Base-by-base conservation (phyloP, 2,329 filamentous ascomycete genomes). In the Sporothrix humicola region DNA sequence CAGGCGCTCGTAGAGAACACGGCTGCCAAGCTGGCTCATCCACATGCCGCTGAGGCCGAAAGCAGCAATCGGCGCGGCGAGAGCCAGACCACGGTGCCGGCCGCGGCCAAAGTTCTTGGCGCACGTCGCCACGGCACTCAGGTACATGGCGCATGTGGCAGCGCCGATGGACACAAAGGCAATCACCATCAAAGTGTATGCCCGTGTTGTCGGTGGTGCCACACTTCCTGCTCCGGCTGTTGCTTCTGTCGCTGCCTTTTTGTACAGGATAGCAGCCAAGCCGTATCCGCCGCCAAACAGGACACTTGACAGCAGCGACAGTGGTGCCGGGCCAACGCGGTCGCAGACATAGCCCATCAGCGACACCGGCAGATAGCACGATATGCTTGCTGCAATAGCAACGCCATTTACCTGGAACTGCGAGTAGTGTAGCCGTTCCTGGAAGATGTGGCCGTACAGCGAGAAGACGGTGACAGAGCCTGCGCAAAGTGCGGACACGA, bases 41-140 rank as follows among this genome's bases (percentile, higher is more conserved):
- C 96, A 97, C 92, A 99, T 95, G 66, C 95, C 94, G 79, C 95
- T 97, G 73, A 99, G 82, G 0, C 96, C 96, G 80, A 98, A 97
- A 7, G 93, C 92, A 0, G 96, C 94, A 80, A 98, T 98, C 1
- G 96, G 96, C 74, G 93, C 87, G 1, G 95, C 95, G 72, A 99
- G 86, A 74, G 97, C 95, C 69, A 99, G 84, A 0, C 96, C 96
- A 78, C 95, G 92, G 79, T 97, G 91, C 79, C 91, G 93, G 3
- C 94, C 94, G 75, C 92, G 90, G 68, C 95, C 95, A 83, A 98
- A 99, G 83, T 98, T 99, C 89, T 99, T 99, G 50, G 96, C 96
- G 79, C 94, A 97, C 0, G 95, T 97, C 7, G 95, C 95, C n/a
- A 99, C 92, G 1, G 94, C 92, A 69, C 91, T 89, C 73, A 98